phyloP scores from a whole-genome alignment of 257 asterid species.

The Rehmannia glutinosa region DNA sequence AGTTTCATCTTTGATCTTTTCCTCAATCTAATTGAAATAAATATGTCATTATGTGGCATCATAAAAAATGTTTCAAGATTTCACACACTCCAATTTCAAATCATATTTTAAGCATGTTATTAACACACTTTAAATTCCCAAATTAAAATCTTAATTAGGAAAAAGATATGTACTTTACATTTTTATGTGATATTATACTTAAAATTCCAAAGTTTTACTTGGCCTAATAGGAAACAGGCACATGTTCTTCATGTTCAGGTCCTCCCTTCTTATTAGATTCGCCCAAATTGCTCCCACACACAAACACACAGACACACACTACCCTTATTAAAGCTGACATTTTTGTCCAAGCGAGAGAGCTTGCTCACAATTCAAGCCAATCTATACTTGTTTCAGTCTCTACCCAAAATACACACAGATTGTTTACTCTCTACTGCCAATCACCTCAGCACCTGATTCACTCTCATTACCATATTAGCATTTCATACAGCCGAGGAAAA shows the following conservation, averaged over 20 bases:
- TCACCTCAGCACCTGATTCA: no score
- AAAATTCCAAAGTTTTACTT: background rate
- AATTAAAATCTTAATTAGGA: background rate
- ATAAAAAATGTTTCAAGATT: background rate
- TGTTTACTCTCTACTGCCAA: background rate
- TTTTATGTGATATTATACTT: background rate
- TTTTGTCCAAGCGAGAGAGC: background rate
- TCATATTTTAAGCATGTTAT: no score
- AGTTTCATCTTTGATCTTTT: no score
- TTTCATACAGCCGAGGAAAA: no score
- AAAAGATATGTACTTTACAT: background rate
- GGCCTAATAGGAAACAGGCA: conserved; percentile 9
- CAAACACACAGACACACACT: no score
- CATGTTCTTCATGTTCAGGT: conserved; percentile 24
- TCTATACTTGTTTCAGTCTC: background rate
- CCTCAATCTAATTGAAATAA: background rate
- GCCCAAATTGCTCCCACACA: conserved; percentile 24
- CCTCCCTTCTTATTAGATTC: conserved; percentile 21
- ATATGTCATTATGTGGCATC: no score
- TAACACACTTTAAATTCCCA: background rate
- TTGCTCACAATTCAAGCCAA: background rate
- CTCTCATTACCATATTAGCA: no score
- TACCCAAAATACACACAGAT: background rate
- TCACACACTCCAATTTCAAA: background rate
- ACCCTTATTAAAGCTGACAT: no score